Conservation (phyloP, 2,329 filamentous ascomycete species). For the Waltergamsia citrina region DNA sequence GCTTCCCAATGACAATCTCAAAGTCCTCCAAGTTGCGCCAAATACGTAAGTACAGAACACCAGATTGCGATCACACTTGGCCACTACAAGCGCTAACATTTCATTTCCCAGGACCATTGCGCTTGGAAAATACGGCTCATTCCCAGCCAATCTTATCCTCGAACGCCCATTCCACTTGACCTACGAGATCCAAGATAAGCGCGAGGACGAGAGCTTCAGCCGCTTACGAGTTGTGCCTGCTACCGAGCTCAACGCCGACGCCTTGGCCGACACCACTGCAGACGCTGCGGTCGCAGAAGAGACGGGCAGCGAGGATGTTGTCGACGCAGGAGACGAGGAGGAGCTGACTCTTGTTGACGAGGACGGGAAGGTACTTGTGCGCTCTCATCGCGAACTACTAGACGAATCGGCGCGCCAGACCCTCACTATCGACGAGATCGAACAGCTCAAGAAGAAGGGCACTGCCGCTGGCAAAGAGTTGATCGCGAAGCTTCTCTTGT, state of each 20-base stretch:
- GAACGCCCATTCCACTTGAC: conserved; percentile 88
- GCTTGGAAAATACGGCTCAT: conserved; percentile 85
- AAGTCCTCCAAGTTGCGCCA: conserved; percentile 47
- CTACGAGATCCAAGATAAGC: conserved; percentile 74
- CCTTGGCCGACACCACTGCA: conserved; percentile 40
- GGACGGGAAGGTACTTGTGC: conserved; percentile 35
- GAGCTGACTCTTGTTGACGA: conserved; percentile 34
- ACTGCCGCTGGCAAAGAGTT: conserved; percentile 77
- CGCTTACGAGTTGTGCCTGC: conserved; percentile 70
- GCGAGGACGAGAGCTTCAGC: conserved; percentile 53
- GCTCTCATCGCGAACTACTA: conserved; percentile 50
- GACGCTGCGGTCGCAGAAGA: conserved; percentile 12
- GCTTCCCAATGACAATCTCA: conserved; percentile 48
- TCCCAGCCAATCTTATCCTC: conserved; percentile 81
- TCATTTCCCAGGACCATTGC: conserved; percentile 70
- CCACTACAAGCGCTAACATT: conserved; percentile 6
- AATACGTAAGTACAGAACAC: conserved; percentile 40
- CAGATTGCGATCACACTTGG: neutral
- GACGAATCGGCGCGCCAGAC: conserved; percentile 62
- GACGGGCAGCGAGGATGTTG: conserved; percentile 29
- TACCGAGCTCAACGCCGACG: conserved; percentile 74
- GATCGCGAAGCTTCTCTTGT: conserved; percentile 85
- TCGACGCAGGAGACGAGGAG: conserved; percentile 20
- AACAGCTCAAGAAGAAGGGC: conserved; percentile 64
- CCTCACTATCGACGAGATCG: conserved; percentile 66